Conservation (phyloP, 768 basidiomycete genomes). For the Filobasidium floriforme region DNA sequence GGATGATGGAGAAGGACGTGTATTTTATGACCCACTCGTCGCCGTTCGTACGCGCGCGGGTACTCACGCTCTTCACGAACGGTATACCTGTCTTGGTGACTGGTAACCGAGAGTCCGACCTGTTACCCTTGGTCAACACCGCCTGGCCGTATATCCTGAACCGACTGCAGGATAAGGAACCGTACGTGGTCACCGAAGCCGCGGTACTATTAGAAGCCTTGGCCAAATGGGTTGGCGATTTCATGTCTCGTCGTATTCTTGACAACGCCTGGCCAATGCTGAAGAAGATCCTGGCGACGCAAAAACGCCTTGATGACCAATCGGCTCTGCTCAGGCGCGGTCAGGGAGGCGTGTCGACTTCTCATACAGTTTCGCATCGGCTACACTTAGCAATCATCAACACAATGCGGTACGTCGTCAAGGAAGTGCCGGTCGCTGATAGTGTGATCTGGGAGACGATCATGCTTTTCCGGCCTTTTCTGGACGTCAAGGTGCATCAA, state of each 20-base stretch:
- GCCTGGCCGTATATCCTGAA: conserved; percentile 94
- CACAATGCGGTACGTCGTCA: conserved; percentile 63
- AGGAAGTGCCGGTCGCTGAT: conserved; percentile 62
- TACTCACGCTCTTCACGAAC: conserved; percentile 64
- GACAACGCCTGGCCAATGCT: conserved; percentile 92
- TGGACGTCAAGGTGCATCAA: conserved; percentile 59
- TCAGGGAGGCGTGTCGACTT: conserved; percentile 54
- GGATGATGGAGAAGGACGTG: conserved; percentile 77
- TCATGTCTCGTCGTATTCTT: conserved; percentile 77
- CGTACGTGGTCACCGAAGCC: conserved; percentile 72
- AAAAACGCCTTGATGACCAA: conserved; percentile 59
- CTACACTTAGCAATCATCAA: conserved; percentile 67
- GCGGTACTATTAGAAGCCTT: conserved; percentile 67
- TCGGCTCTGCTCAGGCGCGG: conserved; percentile 62
- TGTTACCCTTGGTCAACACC: conserved; percentile 75
- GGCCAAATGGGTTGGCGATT: conserved; percentile 63
- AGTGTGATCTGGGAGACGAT: conserved; percentile 71
- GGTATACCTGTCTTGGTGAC: conserved; percentile 59
- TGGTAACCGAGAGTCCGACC: conserved; percentile 54
- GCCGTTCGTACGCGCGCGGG: conserved; percentile 72
- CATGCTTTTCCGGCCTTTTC: conserved; percentile 66
- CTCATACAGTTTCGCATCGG: conserved; percentile 70
- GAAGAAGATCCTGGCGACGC: conserved; percentile 53
- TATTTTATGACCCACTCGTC: conserved; percentile 89
- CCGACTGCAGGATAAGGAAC: conserved; percentile 57